A percentile compares a stretch with the other conserved stretches of the same genome.
phyloP scores from a whole-genome alignment of 352 stramenopile species.

The Hyaloperonospora brassicae region DNA sequence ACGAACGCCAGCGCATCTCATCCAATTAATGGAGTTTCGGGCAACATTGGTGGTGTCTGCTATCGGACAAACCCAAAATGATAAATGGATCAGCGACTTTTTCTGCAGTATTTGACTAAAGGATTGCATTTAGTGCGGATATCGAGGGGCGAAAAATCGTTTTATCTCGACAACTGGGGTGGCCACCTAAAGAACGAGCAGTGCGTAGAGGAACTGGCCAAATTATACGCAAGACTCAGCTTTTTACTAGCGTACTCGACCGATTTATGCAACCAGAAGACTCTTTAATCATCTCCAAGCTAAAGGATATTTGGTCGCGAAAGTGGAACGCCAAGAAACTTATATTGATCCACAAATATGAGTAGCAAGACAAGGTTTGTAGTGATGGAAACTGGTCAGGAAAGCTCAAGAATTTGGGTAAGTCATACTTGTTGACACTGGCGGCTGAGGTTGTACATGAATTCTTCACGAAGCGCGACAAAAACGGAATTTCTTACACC shows the following conservation, averaged over 20 bases:
- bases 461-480: conserved; percentile 2
- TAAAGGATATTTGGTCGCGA: conserved; percentile 1
- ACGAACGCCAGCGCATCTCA: too few species aligned
- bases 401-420: conserved; percentile 4
- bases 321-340: too few species aligned
- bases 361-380: too few species aligned
- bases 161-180: conserved; percentile 6
- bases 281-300: too few species aligned
- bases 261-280: too few species aligned
- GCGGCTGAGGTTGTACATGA: conserved; percentile 1
- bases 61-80: neutral
- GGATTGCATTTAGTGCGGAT: neutral
- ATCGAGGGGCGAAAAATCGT: neutral
- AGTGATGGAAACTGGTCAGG: too few species aligned
- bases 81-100: conserved; percentile 1
- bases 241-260: neutral
- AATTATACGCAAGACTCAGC: too few species aligned
- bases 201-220: too few species aligned
- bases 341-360: too few species aligned
- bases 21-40: too few species aligned
- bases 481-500: conserved; percentile 5
- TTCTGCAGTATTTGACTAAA: neutral
- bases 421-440: conserved; percentile 1
- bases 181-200: neutral
- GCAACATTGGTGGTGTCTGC: too few species aligned